Base-by-base conservation (phyloP, 2,329 filamentous ascomycete genomes). In the Xylaria sp. region DNA sequence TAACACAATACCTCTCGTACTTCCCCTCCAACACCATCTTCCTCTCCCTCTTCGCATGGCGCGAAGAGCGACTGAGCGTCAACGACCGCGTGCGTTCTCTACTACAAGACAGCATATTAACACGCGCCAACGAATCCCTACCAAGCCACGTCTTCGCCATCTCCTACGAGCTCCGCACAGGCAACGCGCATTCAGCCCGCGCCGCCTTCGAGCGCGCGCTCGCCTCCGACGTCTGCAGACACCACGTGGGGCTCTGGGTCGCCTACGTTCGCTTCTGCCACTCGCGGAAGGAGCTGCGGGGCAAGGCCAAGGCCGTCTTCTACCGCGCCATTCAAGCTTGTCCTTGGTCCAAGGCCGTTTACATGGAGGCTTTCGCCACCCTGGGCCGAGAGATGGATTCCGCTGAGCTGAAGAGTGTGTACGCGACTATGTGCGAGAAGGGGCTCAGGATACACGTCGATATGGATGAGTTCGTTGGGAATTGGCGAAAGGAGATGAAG, bases 1-100 rank as follows among this genome's bases (percentile, higher is more conserved):
- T 97, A 0, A 80, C 83, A 4, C 81, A 84, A 1, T 92, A 91
- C 70, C 83, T 96, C 25, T 74, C 75, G 0, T 77, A 82, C 7
- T 97, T 94, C 77, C 93, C 94, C 0, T 84, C 84, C 58, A 98
- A 97, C 81, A 92, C 89, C 1, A 84, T 93, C 6, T 91, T 98
- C 70, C 85, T 97, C 0, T 84, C 87, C 1, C 81, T 96, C 0
- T 91, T 91, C 72, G 87, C 90, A n/a, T 92, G 90, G 84, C 90
- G 92, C 70, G 91, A 95, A 77, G 85, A 89, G 1, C 88, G 90
- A 8, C 88, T 93, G 52, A 87, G 90, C 28, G 86, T 96, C 63
- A 88, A 94, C 70, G 92, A 97, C 74, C 91, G 93, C 20, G 88
- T 97, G 23, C 89, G 92, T n/a, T 84, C 87, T 6, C 81, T 92